Base-by-base conservation (phyloP, 2,329 filamentous ascomycete genomes). In the Mariannaea sp. region DNA sequence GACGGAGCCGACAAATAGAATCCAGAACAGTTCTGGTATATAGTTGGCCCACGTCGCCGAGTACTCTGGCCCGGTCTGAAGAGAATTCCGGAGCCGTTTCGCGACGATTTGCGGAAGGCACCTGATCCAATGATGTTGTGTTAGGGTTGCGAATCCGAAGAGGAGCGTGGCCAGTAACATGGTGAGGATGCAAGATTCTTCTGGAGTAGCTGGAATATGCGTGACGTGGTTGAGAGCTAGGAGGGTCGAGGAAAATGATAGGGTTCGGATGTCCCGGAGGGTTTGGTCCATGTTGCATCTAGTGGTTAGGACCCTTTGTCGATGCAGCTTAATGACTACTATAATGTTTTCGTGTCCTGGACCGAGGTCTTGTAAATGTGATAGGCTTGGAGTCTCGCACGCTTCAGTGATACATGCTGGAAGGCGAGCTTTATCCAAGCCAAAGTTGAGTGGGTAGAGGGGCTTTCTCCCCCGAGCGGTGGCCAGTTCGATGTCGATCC, bases 211-310 rank as follows among this genome's bases (percentile, higher is more conserved):
- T 3, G 39, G 47, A 36, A 29, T 29, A 14, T 43, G 24, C 24
- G 16, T 30, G 17, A 43, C n/a, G 10, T 22, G 22, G n/a, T 50
- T 30, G 9, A 50, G 10, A 13, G 30, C 9, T 17, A 50, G 32
- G 7, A 30, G 26, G 8, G 47, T 32, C 8, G 32, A 30, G 13
- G 39, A 50, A 17, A 50, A 30, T 9, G 32, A 38, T 3, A 50
- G 14, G 3, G 33, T 19, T 6, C 47, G 47, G 24, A 50, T 7
- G n/a, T 50, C 47, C 19, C 47, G 47, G 22, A 50, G 13, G 1
- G 39, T 50, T 29, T n/a, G 47, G 19, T 50, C 47, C 16, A 50
- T 38, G 16, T 43, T 50, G 13, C 12, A 29, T 33, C 38, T 50
- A 27, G 32, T 22, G 1, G 39, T 30, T 24, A 43, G 29, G n/a